Evolutionary conservation across 257 asterid genomes (phyloP).

Genomic region (Anisodus tanguticus): DNA sequence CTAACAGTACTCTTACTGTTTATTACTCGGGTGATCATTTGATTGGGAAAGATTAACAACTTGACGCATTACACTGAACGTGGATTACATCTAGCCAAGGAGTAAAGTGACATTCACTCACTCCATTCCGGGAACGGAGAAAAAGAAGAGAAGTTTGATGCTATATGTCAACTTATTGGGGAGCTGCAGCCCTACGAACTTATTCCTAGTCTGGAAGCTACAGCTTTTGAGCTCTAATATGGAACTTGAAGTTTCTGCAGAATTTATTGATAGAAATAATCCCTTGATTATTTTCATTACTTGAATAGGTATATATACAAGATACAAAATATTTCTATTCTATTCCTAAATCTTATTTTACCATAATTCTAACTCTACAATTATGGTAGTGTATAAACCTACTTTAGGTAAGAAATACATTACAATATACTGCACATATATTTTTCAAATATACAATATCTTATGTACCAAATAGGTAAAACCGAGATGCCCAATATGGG

Average conservation of each 20-base stretch:
- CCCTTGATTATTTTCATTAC: too few species aligned
- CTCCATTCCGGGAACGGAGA: neutral
- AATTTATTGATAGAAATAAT: neutral
- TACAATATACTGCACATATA: too few species aligned
- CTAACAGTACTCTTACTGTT: neutral
- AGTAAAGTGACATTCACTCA: neutral
- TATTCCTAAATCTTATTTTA: too few species aligned
- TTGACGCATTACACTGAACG: neutral
- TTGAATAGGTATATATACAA: too few species aligned
- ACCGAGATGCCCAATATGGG: too few species aligned
- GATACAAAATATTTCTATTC: too few species aligned
- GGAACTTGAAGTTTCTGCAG: neutral
- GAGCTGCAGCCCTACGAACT: neutral
- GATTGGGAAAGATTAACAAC: neutral
- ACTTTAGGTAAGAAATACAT: too few species aligned
- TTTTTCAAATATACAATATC: too few species aligned
- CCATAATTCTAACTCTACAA: too few species aligned
- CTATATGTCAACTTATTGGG: slow-evolving; percentile 2
- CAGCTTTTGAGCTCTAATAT: neutral
- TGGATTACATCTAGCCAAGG: slow-evolving; percentile 6
- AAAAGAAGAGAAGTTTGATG: neutral
- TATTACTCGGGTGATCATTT: neutral
- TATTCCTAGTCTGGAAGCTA: slow-evolving; percentile 18
- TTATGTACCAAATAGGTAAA: too few species aligned
- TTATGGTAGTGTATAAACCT: too few species aligned